Conservation (phyloP, 768 basidiomycete genomes). For the Dacryopinax primogenitus region DNA sequence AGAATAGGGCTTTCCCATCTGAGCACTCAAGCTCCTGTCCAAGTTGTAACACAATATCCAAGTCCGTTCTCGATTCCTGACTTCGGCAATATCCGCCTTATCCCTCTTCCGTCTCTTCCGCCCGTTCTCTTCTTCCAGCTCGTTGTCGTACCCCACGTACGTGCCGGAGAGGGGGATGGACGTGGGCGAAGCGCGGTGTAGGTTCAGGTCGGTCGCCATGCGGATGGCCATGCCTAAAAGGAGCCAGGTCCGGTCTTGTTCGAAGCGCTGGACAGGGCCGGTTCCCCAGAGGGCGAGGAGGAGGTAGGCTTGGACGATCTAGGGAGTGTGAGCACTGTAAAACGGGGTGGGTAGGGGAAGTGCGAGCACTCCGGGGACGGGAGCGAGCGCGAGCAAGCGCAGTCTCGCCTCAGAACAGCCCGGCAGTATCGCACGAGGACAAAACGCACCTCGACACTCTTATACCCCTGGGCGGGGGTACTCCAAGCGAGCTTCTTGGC, state of each 20-base stretch:
- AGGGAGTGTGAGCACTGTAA: conserved; percentile 11
- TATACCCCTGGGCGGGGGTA: conserved; percentile 75
- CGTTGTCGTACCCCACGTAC: conserved; percentile 32
- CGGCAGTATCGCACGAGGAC: neutral
- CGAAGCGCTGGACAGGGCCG: conserved; percentile 89
- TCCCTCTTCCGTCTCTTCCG: conserved; percentile 47
- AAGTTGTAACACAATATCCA: conserved; percentile 82
- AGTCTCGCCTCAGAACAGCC: neutral
- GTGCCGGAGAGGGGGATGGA: conserved; percentile 17
- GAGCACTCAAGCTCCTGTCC: conserved; percentile 81
- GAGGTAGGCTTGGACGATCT: conserved; percentile 87
- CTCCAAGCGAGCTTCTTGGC: conserved; percentile 80
- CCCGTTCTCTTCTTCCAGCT: conserved; percentile 60
- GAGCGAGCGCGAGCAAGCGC: neutral
- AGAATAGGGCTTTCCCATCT: conserved; percentile 92
- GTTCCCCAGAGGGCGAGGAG: conserved; percentile 81
- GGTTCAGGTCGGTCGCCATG: conserved; percentile 90
- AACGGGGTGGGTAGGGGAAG: neutral
- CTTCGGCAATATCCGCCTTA: conserved; percentile 33
- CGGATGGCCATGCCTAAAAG: conserved; percentile 62
- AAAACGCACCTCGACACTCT: conserved; percentile 54
- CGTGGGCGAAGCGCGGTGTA: conserved; percentile 66
- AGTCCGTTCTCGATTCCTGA: conserved; percentile 87
- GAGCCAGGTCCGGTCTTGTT: conserved; percentile 91
- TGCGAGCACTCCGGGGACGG: neutral